Evolutionary conservation across 345 rosid species (phyloP), one percentile per base, ranked within the genome.

Genomic region (Gossypium rotundifolium): DNA sequence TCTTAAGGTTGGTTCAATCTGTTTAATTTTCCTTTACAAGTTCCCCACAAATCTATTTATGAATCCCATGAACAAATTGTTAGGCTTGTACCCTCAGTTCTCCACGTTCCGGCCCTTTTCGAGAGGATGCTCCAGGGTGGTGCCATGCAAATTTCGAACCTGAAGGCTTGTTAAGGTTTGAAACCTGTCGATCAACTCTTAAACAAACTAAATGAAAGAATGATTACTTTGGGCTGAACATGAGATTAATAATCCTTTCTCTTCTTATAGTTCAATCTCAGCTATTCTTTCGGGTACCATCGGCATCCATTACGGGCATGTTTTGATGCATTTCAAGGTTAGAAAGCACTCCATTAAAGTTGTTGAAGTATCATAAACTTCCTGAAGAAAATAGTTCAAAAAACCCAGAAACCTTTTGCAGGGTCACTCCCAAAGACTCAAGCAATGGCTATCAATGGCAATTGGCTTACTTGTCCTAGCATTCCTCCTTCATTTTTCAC

Each of bases 321-420:
- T 87, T 66, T 46, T 87, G 80, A 83, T 89, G 68, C 91, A 89
- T 83, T 84, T 84, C 83, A 87, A 89, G 90, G 92, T 86, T 46
- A 71, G 78, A 65, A 76, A 23, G 40, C 12, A 11, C 23, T 48
- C 22, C 9, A 22, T 11, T 18, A 4, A 58, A 25, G 51, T 29
- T 29, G 2, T 51, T 3, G 29, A 8, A 14, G 18, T 3, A n/a
- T 33, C 60, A 40, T 63, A 42, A 60, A 42, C 20, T 9, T 46
- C 10, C 23, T 60, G 59, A 72, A 65, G 65, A 22, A 12, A 60
- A 60, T 40, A 45, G 48, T 12, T 10, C 1, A 48, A 48, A 66
- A 9, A 23, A 29, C 38, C 38, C 3, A 7, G 22, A 27, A 58
- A 42, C 33, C 3, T 45, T 20, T 68, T 79, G 75, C 82, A 88